Conservation (phyloP, 78 protist species). For the Diacronema lutheri region DNA sequence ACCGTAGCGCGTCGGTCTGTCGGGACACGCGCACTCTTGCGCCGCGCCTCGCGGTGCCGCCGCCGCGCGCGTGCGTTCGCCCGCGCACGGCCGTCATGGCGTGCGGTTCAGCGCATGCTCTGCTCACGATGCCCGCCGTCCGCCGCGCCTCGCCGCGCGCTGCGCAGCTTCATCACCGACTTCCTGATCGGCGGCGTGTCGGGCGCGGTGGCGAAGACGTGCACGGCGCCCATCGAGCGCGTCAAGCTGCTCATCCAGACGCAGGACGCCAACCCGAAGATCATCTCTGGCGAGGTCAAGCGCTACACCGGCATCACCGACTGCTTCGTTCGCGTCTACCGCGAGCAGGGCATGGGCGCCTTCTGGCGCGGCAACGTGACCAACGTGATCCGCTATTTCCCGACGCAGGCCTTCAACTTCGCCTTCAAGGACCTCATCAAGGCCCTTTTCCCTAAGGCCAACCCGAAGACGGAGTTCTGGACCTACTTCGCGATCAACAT, state of each 20-base stretch:
- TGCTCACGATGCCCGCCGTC: neutral
- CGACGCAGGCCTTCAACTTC: conserved; percentile 97
- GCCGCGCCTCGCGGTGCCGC: no score
- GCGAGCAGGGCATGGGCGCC: conserved; percentile 85
- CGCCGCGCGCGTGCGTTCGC: no score
- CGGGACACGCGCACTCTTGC: no score
- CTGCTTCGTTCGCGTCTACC: conserved; percentile 85
- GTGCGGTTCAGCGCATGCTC: no score
- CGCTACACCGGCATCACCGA: conserved; percentile 89
- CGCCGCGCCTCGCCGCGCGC: no score
- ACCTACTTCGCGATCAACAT: conserved; percentile 75
- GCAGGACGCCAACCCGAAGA: conserved; percentile 38
- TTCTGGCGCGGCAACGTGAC: conserved; percentile 92
- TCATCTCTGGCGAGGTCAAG: conserved; percentile 41
- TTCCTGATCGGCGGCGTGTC: conserved; percentile 75
- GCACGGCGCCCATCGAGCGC: conserved; percentile 95
- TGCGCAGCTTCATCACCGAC: conserved; percentile 30
- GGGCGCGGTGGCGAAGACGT: conserved; percentile 91
- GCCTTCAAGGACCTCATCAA: conserved; percentile 96
- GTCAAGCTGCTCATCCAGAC: conserved; percentile 93
- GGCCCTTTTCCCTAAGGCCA: conserved; percentile 64
- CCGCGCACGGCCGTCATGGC: no score
- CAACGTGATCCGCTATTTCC: conserved; percentile 96
- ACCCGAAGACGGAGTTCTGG: conserved; percentile 39
- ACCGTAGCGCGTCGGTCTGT: no score